These are phyloP conservation scores for Chloris gayana DNA, from an alignment of 176 grass and related monocot species.

Conservation along the genomic window DNA sequence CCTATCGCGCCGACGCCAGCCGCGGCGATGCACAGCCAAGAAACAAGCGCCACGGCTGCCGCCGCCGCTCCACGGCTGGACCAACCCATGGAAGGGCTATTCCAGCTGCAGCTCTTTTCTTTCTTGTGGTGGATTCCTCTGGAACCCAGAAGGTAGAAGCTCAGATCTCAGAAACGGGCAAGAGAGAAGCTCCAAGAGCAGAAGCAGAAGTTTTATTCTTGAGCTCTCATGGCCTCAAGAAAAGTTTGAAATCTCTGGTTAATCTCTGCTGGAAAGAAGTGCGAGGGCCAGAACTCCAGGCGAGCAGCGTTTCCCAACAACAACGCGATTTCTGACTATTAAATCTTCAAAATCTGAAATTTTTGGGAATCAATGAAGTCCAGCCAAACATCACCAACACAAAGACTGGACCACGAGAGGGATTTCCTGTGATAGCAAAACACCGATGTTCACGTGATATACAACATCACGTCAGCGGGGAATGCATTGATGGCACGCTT, in stretches of 20 bases:
- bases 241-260: constrained; percentile 14
- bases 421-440: constrained; percentile 44
- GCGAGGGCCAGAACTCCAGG: background rate
- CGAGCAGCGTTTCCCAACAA: background rate
- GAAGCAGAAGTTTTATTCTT: constrained; percentile 7
- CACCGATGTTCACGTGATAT: constrained; percentile 31
- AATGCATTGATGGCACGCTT: constrained; percentile 34
- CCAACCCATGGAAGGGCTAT: constrained; percentile 30
- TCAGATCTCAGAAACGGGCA: constrained; percentile 42
- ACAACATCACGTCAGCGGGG: constrained; percentile 15
- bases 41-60: constrained; percentile 37
- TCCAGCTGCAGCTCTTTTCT: constrained; percentile 16
- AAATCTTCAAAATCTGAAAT: constrained; percentile 24
- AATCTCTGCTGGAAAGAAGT: constrained; percentile 10
- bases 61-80: background rate
- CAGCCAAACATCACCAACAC: constrained; percentile 34
- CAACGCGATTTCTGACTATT: background rate
- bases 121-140: constrained; percentile 2
- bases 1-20: constrained; percentile 67
- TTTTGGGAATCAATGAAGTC: constrained; percentile 50
- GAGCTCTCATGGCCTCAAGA: background rate
- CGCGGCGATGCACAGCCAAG: constrained; percentile 48
- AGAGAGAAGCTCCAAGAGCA: constrained; percentile 30
- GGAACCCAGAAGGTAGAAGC: constrained; percentile 15
- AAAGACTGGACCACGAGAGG: constrained; percentile 12